A percentile compares a stretch with the other conserved stretches of the same genome.
Conservation (phyloP, 129 eudicot species). For the Lonicera japonica region DNA sequence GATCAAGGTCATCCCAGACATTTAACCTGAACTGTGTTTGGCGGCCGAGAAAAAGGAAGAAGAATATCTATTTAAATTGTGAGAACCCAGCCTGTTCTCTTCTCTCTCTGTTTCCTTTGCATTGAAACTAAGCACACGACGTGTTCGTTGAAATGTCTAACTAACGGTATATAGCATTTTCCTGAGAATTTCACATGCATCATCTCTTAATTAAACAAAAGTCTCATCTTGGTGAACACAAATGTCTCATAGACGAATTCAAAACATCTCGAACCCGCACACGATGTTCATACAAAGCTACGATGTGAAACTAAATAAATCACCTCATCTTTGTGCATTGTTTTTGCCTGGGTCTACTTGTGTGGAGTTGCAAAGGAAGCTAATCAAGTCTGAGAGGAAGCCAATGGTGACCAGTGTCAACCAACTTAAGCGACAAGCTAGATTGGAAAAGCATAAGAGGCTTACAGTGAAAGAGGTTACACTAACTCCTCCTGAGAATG, state of each 20-base stretch:
- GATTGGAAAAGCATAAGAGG: constrained; percentile 28
- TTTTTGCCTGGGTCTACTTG: constrained; percentile 20
- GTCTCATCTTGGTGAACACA: not conserved
- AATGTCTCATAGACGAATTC: constrained; percentile 11
- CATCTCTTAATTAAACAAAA: no score
- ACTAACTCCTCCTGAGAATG: constrained; percentile 36
- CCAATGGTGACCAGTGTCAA: constrained; percentile 38
- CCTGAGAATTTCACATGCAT: no score
- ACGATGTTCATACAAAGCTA: not conserved
- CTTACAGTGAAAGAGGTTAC: constrained; percentile 17
- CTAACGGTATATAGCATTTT: no score
- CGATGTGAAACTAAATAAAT: not conserved
- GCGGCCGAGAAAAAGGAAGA: no score
- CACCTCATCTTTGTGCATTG: not conserved
- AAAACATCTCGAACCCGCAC: not conserved
- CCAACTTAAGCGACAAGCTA: constrained; percentile 31
- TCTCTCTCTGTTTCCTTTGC: no score
- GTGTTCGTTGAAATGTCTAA: no score
- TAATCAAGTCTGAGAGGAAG: constrained; percentile 29
- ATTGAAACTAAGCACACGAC: no score
- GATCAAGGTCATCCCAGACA: no score
- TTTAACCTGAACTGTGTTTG: no score
- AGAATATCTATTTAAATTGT: no score
- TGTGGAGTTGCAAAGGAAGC: constrained; percentile 27
- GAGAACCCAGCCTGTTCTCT: no score